Conservation (phyloP, 2,329 filamentous ascomycete species). For the Phaeomoniella chlamydospora region DNA sequence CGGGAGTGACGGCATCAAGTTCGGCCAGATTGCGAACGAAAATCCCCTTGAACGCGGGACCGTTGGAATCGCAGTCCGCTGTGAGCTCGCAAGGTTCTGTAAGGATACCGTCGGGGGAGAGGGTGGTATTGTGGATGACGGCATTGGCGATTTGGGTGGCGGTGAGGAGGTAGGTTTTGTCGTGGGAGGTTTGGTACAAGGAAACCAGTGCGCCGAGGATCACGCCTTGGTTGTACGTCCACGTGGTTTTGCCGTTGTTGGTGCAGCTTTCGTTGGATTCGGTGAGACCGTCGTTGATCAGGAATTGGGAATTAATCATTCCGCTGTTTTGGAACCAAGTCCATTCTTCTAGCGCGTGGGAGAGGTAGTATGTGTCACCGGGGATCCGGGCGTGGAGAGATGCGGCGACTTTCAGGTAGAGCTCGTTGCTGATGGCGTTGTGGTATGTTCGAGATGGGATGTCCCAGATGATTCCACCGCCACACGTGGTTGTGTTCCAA, state of each 20-base stretch:
- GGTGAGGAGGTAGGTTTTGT: slow-evolving; percentile 25
- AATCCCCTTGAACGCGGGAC: slow-evolving; percentile 57
- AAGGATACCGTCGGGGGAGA: slow-evolving; percentile 34
- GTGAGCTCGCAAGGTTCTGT: slow-evolving; percentile 39
- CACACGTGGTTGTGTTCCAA: slow-evolving; percentile 28
- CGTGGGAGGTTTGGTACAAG: slow-evolving; percentile 27
- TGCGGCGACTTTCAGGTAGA: slow-evolving; percentile 39
- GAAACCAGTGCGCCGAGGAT: slow-evolving; percentile 44
- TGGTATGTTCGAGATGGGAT: slow-evolving; percentile 20
- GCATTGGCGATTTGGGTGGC: slow-evolving; percentile 38
- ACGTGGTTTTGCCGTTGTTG: slow-evolving; percentile 14
- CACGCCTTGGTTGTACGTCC: slow-evolving; percentile 48
- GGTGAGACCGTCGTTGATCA: slow-evolving; percentile 41
- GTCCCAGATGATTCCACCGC: slow-evolving; percentile 34
- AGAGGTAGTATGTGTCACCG: slow-evolving; percentile 27
- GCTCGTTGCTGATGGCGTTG: slow-evolving; percentile 43
- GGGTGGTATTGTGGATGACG: slow-evolving; percentile 33
- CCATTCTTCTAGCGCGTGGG: slow-evolving; percentile 36
- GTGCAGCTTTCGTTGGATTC: not conserved
- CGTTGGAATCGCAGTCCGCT: slow-evolving; percentile 32
- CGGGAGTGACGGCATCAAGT: slow-evolving; percentile 37
- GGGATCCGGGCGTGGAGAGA: slow-evolving; percentile 36
- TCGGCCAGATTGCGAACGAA: slow-evolving; percentile 51
- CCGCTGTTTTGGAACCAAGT: slow-evolving; percentile 36
- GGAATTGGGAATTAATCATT: slow-evolving; percentile 34